A percentile compares a stretch with the other conserved stretches of the same genome.
phyloP scores from a whole-genome alignment of 305 asterid species.

The Rubia tinctorum region DNA sequence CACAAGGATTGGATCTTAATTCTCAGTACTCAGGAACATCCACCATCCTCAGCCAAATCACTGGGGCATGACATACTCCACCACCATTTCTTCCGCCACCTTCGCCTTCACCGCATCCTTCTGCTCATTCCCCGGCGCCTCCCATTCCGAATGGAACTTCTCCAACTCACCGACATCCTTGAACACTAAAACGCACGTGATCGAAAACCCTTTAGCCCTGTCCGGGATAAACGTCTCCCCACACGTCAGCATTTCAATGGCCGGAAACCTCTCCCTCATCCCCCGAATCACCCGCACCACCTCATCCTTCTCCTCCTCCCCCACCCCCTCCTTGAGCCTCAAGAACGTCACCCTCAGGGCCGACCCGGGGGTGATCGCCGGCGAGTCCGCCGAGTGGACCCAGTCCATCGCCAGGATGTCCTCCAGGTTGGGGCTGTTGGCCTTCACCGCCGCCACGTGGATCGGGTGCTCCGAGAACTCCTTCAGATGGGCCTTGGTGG shows the following conservation, averaged over 20 bases:
- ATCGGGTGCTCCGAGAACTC: neutral
- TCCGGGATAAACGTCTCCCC: neutral
- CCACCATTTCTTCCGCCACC: slow-evolving; percentile 1
- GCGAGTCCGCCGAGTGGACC: neutral
- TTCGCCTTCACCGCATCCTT: neutral
- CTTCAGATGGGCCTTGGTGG: neutral
- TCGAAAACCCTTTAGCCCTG: neutral
- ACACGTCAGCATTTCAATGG: neutral
- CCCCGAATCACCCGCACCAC: neutral
- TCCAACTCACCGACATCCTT: slow-evolving; percentile 3
- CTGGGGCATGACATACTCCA: neutral
- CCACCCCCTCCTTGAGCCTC: neutral
- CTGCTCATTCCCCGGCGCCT: neutral
- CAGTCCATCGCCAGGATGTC: neutral
- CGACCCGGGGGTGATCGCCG: neutral
- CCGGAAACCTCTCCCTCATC: neutral
- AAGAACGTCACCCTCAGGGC: neutral
- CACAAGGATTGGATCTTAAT: no score
- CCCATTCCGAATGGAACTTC: neutral
- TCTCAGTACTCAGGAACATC: no score
- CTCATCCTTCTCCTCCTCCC: neutral
- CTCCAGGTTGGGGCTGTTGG: neutral
- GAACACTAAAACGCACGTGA: neutral
- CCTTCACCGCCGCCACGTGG: neutral
- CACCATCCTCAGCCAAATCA: neutral